phyloP scores from a whole-genome alignment of 2,329 filamentous ascomycete genomes.

The Paecilomyces niveus region DNA sequence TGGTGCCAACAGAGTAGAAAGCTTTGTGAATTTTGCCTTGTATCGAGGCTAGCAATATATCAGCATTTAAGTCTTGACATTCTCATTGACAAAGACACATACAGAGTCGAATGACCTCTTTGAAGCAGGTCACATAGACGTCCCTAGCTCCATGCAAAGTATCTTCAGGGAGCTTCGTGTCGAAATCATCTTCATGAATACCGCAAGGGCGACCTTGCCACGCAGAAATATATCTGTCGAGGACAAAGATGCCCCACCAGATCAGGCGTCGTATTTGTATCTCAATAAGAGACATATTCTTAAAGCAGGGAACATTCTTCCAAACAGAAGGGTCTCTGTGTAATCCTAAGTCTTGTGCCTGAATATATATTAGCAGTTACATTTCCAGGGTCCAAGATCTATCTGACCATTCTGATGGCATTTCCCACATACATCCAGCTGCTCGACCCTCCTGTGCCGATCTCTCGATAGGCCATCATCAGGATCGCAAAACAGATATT shows the following conservation, averaged over 20 bases:
- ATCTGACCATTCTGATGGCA: slow-evolving; percentile 5
- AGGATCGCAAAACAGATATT: slow-evolving; percentile 6
- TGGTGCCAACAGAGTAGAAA: slow-evolving; percentile 6
- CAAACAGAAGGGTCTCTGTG: slow-evolving; percentile 7
- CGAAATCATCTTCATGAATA: slow-evolving; percentile 7
- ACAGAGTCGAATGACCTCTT: slow-evolving; percentile 5
- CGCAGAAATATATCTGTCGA: slow-evolving; percentile 7
- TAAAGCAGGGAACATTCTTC: slow-evolving; percentile 6
- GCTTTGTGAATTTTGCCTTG: slow-evolving; percentile 6
- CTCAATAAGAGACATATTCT: slow-evolving; percentile 6
- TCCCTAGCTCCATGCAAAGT: slow-evolving; percentile 3
- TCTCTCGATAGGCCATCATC: slow-evolving; percentile 8
- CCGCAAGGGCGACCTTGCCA: slow-evolving; percentile 8
- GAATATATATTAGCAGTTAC: neutral
- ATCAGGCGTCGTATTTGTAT: slow-evolving; percentile 7
- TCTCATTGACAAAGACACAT: neutral
- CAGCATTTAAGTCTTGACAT: neutral
- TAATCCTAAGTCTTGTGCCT: slow-evolving; percentile 6
- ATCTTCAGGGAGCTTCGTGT: slow-evolving; percentile 6
- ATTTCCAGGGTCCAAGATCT: neutral
- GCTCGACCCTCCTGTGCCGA: slow-evolving; percentile 7
- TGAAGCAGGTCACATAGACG: slow-evolving; percentile 4
- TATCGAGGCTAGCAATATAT: slow-evolving; percentile 2
- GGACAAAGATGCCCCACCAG: slow-evolving; percentile 8
- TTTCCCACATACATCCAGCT: slow-evolving; percentile 8